These are phyloP conservation scores for Rhizoclosmatium globosum DNA, from an alignment of 192 early-diverging fungal species.

Conservation along the genomic window DNA sequence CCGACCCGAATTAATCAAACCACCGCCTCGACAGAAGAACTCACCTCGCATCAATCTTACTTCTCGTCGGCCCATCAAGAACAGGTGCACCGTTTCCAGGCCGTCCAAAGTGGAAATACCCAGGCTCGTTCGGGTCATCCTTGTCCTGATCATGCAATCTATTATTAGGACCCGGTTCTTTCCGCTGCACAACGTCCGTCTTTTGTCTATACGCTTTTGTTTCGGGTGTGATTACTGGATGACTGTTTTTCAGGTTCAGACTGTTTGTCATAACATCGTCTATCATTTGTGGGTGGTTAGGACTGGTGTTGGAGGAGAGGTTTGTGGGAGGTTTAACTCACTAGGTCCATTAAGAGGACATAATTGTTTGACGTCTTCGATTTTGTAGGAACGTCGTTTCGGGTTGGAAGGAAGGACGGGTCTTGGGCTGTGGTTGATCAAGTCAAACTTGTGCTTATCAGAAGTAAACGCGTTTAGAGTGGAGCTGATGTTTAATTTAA, in stretches of 20 bases:
- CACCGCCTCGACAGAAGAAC: neutral
- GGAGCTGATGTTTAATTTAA: neutral
- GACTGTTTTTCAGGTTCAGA: constrained; percentile 11
- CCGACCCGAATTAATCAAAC: constrained; percentile 1
- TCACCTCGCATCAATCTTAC: constrained; percentile 29
- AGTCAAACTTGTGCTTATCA: constrained; percentile 1
- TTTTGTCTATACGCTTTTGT: constrained; percentile 4
- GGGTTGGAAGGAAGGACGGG: neutral
- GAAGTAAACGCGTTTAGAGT: neutral
- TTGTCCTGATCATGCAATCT: constrained; percentile 28
- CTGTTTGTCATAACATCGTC: constrained; percentile 16
- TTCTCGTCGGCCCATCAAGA: constrained; percentile 20
- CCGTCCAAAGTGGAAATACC: constrained; percentile 28
- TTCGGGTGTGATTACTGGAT: neutral
- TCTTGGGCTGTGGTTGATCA: constrained; percentile 24
- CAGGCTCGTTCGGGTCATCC: constrained; percentile 37
- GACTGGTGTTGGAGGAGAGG: neutral
- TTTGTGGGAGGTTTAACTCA: neutral
- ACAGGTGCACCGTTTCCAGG: constrained; percentile 24
- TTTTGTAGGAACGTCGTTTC: neutral
- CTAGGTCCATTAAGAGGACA: constrained; percentile 27
- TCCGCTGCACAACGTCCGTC: constrained; percentile 28
- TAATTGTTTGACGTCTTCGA: neutral
- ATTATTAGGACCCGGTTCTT: constrained; percentile 17
- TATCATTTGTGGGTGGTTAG: neutral